These are phyloP conservation scores for Vinca minor DNA, from an alignment of 257 asterid genomes.

Conservation along the genomic window DNA sequence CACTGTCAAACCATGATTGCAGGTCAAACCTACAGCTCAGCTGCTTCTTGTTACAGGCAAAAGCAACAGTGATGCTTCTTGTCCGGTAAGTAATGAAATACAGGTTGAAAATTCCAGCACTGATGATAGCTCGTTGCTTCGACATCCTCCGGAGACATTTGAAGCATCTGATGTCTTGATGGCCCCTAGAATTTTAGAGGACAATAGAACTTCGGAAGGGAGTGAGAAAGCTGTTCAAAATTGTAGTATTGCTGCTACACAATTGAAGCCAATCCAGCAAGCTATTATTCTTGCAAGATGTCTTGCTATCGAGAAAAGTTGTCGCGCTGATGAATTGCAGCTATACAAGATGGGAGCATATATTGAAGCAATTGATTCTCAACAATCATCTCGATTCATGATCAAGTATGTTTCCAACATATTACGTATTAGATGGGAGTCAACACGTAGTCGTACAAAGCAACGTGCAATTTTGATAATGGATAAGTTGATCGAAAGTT, in stretches of 20 bases:
- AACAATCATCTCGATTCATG: slow-evolving; percentile 57
- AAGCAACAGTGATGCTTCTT: slow-evolving; percentile 23
- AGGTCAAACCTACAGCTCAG: slow-evolving; percentile 83
- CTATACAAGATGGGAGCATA: slow-evolving; percentile 90
- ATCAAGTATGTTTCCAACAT: slow-evolving; percentile 52
- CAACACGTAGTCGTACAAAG: slow-evolving; percentile 82
- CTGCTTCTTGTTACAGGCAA: slow-evolving; percentile 50
- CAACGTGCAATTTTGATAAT: slow-evolving; percentile 85
- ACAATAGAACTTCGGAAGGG: slow-evolving; percentile 28
- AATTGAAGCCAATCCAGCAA: slow-evolving; percentile 63
- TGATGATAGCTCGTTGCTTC: slow-evolving; percentile 27
- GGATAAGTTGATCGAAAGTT: slow-evolving; percentile 69
- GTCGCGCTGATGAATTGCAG: slow-evolving; percentile 73
- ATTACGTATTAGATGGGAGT: slow-evolving; percentile 82
- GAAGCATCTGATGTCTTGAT: slow-evolving; percentile 75
- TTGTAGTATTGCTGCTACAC: slow-evolving; percentile 33
- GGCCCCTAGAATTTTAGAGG: slow-evolving; percentile 60
- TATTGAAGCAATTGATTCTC: slow-evolving; percentile 91
- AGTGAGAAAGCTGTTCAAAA: slow-evolving; percentile 28
- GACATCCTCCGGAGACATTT: slow-evolving; percentile 40
- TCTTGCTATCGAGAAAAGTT: slow-evolving; percentile 52
- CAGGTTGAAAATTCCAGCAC: slow-evolving; percentile 16
- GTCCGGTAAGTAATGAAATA: slow-evolving; percentile 22
- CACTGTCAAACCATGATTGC: slow-evolving; percentile 21
- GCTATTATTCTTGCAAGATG: slow-evolving; percentile 74